Evolutionary conservation across 202 grass and related monocot species (phyloP).

Genomic region (Zizania palustris): DNA sequence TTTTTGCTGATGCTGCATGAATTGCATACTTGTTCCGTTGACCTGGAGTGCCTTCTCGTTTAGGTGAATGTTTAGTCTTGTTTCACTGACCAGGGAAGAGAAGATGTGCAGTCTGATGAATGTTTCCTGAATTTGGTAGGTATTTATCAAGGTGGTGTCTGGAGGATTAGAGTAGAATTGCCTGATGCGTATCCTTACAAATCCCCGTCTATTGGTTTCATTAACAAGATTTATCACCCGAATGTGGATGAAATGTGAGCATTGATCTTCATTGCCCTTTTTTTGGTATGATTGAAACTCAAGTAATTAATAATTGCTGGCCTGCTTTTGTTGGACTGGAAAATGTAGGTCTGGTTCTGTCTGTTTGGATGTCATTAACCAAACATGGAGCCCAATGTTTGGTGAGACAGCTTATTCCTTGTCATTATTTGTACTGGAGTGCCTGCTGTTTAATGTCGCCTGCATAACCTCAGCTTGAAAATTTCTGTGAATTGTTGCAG

Average conservation of each 20-base stretch:
- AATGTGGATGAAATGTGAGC: constrained; percentile 98
- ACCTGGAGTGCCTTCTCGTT: background rate
- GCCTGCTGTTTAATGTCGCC: constrained; percentile 13
- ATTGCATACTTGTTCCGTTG: constrained; percentile 25
- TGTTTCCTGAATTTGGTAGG: constrained; percentile 54
- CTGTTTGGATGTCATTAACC: constrained; percentile 99
- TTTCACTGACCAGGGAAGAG: background rate
- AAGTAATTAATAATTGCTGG: constrained; percentile 18
- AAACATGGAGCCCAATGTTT: constrained; percentile 99
- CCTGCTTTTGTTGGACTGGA: constrained; percentile 1
- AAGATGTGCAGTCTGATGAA: constrained; percentile 15
- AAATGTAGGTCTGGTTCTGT: constrained; percentile 90
- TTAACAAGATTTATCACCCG: constrained; percentile 96
- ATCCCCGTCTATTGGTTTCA: constrained; percentile 86
- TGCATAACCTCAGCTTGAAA: constrained; percentile 19
- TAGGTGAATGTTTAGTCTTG: background rate
- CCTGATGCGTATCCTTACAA: constrained; percentile 97
- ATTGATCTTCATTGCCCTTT: constrained; percentile 3
- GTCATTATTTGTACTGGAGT: background rate
- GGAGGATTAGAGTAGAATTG: constrained; percentile 93
- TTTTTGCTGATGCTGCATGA: constrained; percentile 7
- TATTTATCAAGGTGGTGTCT: constrained; percentile 94
- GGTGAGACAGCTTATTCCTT: constrained; percentile 53
- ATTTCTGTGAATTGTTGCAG: constrained; percentile 40
- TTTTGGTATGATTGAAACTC: background rate